Base-by-base conservation (phyloP, 176 grass and related monocot genomes). In the Oryza punctata region DNA sequence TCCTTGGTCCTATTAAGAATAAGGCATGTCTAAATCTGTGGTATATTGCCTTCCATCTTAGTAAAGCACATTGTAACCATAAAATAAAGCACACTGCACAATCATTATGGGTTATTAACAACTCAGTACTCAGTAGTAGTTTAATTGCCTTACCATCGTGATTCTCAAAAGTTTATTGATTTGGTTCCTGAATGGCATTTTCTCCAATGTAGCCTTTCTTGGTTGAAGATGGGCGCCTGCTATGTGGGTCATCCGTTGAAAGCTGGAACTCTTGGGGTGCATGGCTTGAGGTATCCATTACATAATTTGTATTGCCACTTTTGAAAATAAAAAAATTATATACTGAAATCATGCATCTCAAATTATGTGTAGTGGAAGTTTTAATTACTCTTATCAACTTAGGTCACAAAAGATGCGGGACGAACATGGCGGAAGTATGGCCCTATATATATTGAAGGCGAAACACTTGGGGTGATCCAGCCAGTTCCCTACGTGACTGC, bases 231-330 rank as follows among this genome's bases (percentile, higher is more conserved):
- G 93, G 91, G 9, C 79, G 80, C 37, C 83, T 98, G 47, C 82
- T 95, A 7, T 98, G 96, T 64, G 96, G 96, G 57, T 98, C 96
- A 50, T 98, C 96, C 6, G 93, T 98, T 70, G 96, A 98, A 90
- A 98, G 96, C 80, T 98, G 96, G 96, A 98, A 98, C 49, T 98
- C 96, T 24, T 98, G 96, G 96, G 96, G 96, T 70, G 87, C 96
- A 75, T 98, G 96, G 96, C 76, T 98, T 32, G 93, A 98, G 93
- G 96, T 95, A 94, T 68, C 14, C 18, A 43, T 26, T 68, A 60
- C 5, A n/a, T 47, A 47, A 45, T 47, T 47, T 47, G 45, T 68
- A 7, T 25, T 45, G 26, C 6, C 50, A 14, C 2, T 85, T 50
- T 70, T 25, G 15, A 77, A 1, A 40, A 76, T 38, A 72, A 52